A percentile compares a stretch with the other conserved stretches of the same genome.
Conservation (phyloP, 768 basidiomycete species). For the Phaffia tasmanica region DNA sequence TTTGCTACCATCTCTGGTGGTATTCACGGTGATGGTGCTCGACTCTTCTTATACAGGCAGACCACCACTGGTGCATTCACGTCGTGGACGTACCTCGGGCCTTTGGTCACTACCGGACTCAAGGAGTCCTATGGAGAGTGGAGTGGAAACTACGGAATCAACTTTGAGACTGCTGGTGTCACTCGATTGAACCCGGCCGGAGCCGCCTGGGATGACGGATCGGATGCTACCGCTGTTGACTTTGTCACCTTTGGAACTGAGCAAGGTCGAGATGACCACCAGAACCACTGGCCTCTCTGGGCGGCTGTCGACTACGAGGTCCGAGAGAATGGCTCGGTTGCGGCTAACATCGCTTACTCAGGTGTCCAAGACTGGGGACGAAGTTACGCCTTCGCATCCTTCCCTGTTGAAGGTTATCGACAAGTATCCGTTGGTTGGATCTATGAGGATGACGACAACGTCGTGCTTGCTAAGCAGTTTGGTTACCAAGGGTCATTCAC, state of each 20-base stretch:
- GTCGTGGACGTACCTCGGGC: slow-evolving; percentile 28
- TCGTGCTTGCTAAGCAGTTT: slow-evolving; percentile 25
- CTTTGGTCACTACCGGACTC: slow-evolving; percentile 2
- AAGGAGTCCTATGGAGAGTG: slow-evolving; percentile 25
- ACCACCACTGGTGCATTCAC: slow-evolving; percentile 19
- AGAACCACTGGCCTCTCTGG: slow-evolving; percentile 27
- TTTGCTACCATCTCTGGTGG: slow-evolving; percentile 30
- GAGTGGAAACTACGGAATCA: slow-evolving; percentile 28
- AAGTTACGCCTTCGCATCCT: slow-evolving; percentile 29
- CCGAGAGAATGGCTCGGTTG: not conserved
- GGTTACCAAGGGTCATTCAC: slow-evolving; percentile 30
- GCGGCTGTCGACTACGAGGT: slow-evolving; percentile 17
- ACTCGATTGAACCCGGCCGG: slow-evolving; percentile 28
- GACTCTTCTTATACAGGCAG: slow-evolving; percentile 30
- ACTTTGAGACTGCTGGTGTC: slow-evolving; percentile 29
- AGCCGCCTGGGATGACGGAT: slow-evolving; percentile 25
- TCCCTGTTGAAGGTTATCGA: slow-evolving; percentile 25
- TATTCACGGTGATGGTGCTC: slow-evolving; percentile 21
- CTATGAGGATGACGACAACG: slow-evolving; percentile 28
- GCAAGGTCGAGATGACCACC: slow-evolving; percentile 22
- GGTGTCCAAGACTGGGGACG: slow-evolving; percentile 30
- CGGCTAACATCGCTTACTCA: slow-evolving; percentile 7
- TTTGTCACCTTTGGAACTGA: slow-evolving; percentile 29
- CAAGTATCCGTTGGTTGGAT: slow-evolving; percentile 29
- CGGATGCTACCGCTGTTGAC: slow-evolving; percentile 24